phyloP scores from a whole-genome alignment of 768 basidiomycete species.

The Psilocybe tampanensis region DNA sequence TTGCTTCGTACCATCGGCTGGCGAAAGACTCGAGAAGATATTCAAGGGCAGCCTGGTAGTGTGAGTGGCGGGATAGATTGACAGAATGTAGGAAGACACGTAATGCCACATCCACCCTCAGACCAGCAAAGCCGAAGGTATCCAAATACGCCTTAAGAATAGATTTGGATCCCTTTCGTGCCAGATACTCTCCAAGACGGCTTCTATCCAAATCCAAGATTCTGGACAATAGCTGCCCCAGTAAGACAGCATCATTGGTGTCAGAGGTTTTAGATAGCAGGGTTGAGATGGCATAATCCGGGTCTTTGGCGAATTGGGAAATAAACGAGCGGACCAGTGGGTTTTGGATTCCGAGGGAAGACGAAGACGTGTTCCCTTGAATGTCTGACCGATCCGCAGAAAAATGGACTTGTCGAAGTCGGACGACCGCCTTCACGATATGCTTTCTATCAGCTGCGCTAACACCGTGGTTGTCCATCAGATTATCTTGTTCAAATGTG shows the following conservation, averaged over 20 bases:
- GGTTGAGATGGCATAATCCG: constrained; percentile 75
- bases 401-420: constrained; percentile 69
- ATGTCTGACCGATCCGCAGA: constrained; percentile 68
- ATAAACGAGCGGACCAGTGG: constrained; percentile 74
- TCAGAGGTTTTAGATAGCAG: constrained; percentile 64
- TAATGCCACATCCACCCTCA: constrained; percentile 87
- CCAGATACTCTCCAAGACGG: constrained; percentile 83
- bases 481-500: constrained; percentile 63
- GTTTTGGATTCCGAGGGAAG: constrained; percentile 48
- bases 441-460: constrained; percentile 78
- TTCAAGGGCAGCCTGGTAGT: constrained; percentile 53
- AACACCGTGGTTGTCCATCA: constrained; percentile 52
- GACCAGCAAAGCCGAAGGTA: constrained; percentile 80
- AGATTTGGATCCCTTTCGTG: constrained; percentile 68
- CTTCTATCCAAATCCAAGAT: constrained; percentile 82
- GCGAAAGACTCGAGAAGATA: constrained; percentile 84
- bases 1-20: constrained; percentile 88
- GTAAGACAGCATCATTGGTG: constrained; percentile 67
- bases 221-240: constrained; percentile 81
- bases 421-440: constrained; percentile 87
- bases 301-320: constrained; percentile 76
- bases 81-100: constrained; percentile 88
- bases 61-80: constrained; percentile 48
- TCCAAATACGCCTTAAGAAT: constrained; percentile 86
- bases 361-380: constrained; percentile 43